Evolutionary conservation across 768 basidiomycete species (phyloP).

Genomic region (Aureoboletus auriporus): DNA sequence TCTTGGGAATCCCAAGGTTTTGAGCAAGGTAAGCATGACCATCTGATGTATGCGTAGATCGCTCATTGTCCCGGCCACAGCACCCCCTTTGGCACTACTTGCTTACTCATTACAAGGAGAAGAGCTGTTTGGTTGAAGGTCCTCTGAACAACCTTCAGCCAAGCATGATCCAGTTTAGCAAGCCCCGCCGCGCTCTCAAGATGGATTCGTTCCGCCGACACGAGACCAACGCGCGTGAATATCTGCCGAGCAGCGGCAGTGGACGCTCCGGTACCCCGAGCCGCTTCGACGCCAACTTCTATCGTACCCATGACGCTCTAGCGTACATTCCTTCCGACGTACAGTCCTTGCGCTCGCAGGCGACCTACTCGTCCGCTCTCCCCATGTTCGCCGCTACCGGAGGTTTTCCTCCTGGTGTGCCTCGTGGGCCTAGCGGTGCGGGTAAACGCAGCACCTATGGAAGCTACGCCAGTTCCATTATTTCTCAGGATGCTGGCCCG

Average conservation of each 20-base stretch:
- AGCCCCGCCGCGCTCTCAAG: slow-evolving; percentile 88
- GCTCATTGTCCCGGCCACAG: slow-evolving; percentile 38
- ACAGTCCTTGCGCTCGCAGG: slow-evolving; percentile 94
- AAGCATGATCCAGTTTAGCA: slow-evolving; percentile 99
- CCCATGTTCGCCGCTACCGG: slow-evolving; percentile 76
- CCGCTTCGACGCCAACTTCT: slow-evolving; percentile 94
- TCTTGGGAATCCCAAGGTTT: slow-evolving; percentile 98
- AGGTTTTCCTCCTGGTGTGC: slow-evolving; percentile 64
- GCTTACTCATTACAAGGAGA: slow-evolving; percentile 98
- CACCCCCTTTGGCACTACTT: slow-evolving; percentile 99
- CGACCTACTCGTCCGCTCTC: slow-evolving; percentile 89
- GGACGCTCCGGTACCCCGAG: slow-evolving; percentile 84
- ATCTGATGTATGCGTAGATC: slow-evolving; percentile 4
- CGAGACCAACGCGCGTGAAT: slow-evolving; percentile 88
- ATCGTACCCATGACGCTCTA: slow-evolving; percentile 89
- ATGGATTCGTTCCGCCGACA: slow-evolving; percentile 93
- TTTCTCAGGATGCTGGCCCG: slow-evolving; percentile 86
- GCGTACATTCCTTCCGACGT: slow-evolving; percentile 94
- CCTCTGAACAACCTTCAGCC: slow-evolving; percentile 93
- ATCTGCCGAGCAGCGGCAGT: slow-evolving; percentile 36
- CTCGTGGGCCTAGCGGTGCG: slow-evolving; percentile 54
- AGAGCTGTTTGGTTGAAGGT: slow-evolving; percentile 89
- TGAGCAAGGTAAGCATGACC: slow-evolving; percentile 81
- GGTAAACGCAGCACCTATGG: slow-evolving; percentile 74
- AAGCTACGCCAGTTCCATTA: slow-evolving; percentile 85